A percentile compares a stretch with the other conserved stretches of the same genome.
Evolutionary conservation across 805 yeast species (phyloP).

Genomic region (Lachancea fermentati): DNA sequence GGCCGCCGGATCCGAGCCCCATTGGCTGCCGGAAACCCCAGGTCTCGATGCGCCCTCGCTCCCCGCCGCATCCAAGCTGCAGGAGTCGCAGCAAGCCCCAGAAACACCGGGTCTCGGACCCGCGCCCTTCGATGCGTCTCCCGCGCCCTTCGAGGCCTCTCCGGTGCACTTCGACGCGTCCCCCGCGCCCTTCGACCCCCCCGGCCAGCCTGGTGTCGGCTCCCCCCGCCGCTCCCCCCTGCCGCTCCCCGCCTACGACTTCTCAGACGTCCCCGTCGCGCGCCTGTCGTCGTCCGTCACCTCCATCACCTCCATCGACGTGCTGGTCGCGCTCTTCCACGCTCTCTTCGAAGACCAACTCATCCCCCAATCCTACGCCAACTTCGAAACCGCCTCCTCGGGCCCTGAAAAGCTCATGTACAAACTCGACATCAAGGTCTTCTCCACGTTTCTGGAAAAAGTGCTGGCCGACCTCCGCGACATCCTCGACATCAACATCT

Average conservation of each 20-base stretch:
- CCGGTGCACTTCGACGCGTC: no score
- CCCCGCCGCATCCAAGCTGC: no score
- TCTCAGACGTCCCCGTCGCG: conserved; percentile 14
- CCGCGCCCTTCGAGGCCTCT: no score
- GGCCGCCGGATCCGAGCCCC: no score
- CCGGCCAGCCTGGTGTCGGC: neutral
- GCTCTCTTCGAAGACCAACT: conserved; percentile 20
- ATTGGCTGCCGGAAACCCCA: no score
- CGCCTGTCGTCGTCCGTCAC: conserved; percentile 21
- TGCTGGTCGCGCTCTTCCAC: conserved; percentile 17
- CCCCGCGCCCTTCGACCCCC: neutral
- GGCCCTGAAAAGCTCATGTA: conserved; percentile 16
- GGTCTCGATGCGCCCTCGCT: no score
- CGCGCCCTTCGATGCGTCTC: no score
- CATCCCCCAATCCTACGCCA: conserved; percentile 22
- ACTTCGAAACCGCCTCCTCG: conserved; percentile 16
- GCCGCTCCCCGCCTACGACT: conserved; percentile 11
- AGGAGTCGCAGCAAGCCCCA: no score
- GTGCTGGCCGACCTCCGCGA: conserved; percentile 24
- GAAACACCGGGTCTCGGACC: no score
- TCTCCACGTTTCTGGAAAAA: conserved; percentile 16
- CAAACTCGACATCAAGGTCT: conserved; percentile 26
- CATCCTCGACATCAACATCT: conserved; percentile 27
- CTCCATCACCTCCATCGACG: conserved; percentile 25
- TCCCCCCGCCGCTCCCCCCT: neutral